Base-by-base conservation (phyloP, 106 monocot species). In the Allium cepa region DNA sequence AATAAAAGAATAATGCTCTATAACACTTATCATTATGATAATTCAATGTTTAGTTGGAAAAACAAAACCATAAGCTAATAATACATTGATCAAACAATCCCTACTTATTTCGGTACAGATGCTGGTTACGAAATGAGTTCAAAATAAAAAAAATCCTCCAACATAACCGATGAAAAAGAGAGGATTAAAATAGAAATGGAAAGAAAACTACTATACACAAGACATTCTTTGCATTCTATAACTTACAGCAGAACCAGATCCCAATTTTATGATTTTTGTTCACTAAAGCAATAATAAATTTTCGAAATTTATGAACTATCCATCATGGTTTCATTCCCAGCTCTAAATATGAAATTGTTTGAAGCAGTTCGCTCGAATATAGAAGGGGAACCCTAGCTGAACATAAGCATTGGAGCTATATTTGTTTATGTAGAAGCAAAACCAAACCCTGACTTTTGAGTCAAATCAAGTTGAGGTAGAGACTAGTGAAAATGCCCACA, bases 301-400 rank as follows among this genome's bases (percentile, higher is more conserved):
- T n/a, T 16, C n/a, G 17, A 47, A 64, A 8, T 51, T 66, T 66
- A 66, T 7, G 50, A 48, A 8, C 66, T 26, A 26, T 66, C 66
- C 66, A 66, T 66, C 9, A 50, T 26, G 50, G 66, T 50, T 50
- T 51, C 66, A 11, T 49, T 66, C 9, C 66, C 66, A 10, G 66
- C 66, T 50, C 66, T 50, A 22, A 66, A 66, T 0, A 50, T 66
- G 50, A 66, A 66, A 51, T 66, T 66, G n/a, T 67, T 67, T 26
- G 79, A 22, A 14, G 49, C 53, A 1, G n/a, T 28, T n/a, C 68
- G 72, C 14, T 81, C 75, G 56, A 86, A 86, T 73, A 86, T 75
- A 15, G 86, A 82, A 1, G 76, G 12, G 11, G 56, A 10, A 1
- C 63, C n/a, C 47, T 82, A 81, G 61, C 74, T 76, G 71, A 79